These are phyloP conservation scores for Magnolia changhungtana DNA, from an alignment of 164 flowering plant species.

Conservation along the genomic window DNA sequence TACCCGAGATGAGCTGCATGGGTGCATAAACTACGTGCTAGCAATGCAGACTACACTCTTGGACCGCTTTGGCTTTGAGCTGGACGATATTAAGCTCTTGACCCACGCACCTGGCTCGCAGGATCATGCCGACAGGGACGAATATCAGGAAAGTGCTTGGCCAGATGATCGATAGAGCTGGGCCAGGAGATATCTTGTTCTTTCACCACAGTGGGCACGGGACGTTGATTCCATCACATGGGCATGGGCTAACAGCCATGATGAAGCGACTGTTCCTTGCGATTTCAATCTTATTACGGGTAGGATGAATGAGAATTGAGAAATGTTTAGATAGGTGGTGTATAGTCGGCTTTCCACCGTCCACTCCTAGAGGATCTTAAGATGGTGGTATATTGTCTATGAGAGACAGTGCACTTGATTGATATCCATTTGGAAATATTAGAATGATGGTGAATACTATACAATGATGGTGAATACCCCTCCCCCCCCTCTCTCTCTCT, in stretches of 20 bases:
- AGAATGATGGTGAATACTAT: no score
- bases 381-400: no score
- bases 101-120: no score
- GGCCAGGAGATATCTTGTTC: conserved; percentile 55
- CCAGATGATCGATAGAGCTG: conserved; percentile 49
- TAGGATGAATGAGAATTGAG: conserved; percentile 3
- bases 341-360: no score
- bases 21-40: conserved; percentile 74
- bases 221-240: conserved; percentile 39
- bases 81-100: conserved; percentile 36
- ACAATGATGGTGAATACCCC: no score
- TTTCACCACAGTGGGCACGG: conserved; percentile 93
- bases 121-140: conserved; percentile 58
- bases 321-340: no score
- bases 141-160: conserved; percentile 51
- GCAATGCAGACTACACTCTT: conserved; percentile 46
- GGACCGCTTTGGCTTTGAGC: conserved; percentile 49
- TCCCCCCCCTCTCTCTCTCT: no score
- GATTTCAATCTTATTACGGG: conserved; percentile 85
- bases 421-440: no score
- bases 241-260: conserved; percentile 30
- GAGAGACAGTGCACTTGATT: no score
- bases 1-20: no score
- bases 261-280: conserved; percentile 79
- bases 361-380: no score